These are phyloP conservation scores for Chenopodium album DNA, from an alignment of 148 eudicot species.

Conservation along the genomic window DNA sequence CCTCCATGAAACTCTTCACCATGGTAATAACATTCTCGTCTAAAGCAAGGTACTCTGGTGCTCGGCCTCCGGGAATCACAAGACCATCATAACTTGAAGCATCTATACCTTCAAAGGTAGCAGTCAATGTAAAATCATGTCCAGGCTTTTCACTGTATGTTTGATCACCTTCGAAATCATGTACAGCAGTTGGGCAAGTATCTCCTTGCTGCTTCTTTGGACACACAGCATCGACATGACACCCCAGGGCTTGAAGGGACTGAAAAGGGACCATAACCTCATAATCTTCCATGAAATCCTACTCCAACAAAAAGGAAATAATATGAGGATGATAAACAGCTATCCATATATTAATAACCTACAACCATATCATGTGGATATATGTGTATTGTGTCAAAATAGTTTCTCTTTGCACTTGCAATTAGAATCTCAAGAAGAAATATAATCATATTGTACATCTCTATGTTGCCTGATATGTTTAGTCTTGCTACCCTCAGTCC, in stretches of 20 bases:
- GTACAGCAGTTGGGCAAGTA: conserved; percentile 82
- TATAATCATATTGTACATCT: background rate
- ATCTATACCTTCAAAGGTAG: conserved; percentile 58
- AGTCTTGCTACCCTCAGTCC: background rate
- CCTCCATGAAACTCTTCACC: conserved; percentile 76
- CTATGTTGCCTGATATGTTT: background rate
- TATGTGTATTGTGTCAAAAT: background rate
- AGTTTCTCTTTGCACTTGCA: background rate
- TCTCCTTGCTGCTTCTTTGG: conserved; percentile 81
- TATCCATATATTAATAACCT: background rate
- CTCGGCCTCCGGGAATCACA: conserved; percentile 98
- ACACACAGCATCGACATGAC: conserved; percentile 95
- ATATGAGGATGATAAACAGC: background rate
- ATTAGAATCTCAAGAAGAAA: background rate
- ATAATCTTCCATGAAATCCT: conserved; percentile 99
- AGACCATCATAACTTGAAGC: conserved; percentile 86
- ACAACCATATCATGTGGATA: background rate
- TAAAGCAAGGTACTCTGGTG: conserved; percentile 93
- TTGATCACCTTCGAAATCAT: conserved; percentile 98
- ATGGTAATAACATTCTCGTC: conserved; percentile 65
- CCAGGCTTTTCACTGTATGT: conserved; percentile 97
- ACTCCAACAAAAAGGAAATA: conserved; percentile 1
- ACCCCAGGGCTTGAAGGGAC: conserved; percentile 92
- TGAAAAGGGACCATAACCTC: conserved; percentile 95
- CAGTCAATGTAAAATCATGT: conserved; percentile 71